Evolutionary conservation across 306 rosid species (phyloP), one percentile per base, ranked within the genome.

Genomic region (Dicorynia guianensis): DNA sequence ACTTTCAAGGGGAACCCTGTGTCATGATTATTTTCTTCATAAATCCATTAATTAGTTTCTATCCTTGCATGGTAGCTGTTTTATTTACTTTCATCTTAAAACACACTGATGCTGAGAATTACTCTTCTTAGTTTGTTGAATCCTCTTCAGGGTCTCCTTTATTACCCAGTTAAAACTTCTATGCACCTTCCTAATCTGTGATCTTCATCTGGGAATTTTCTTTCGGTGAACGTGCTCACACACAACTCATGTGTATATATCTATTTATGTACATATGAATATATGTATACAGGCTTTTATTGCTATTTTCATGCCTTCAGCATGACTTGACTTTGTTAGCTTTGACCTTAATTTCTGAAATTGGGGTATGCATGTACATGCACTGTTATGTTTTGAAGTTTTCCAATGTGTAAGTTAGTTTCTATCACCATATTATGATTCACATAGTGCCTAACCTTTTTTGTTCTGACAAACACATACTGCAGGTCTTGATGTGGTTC

Each of bases 401-500:
- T 44, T 46, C 30, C 14, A 8, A 13, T 13, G 14, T 11, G 35
- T 66, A 63, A 49, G 11, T 39, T 60, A 50, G 30, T 35, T 18
- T 12, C 7, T 10, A 66, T 72, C n/a, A 52, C n/a, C 30, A 11
- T 59, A 30, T 14, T 56, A 36, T 63, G 25, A 18, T 69, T 46
- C 33, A 17, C 43, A 50, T 14, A 9, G 8, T 61, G 15, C 58
- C 56, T 71, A 36, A 65, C 38, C 39, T 14, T 69, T 69, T 42
- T 19, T 47, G 54, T 20, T 59, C 65, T 17, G 13, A 19, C 55
- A 39, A 63, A 67, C 58, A 34, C 63, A 59, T 59, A 59, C 86
- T 71, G 77, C 84, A 92, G 98, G 99, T 79, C 98, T 96, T 63
- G 98, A 96, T n/a, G 99, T 96, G 65, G 78, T 80, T 74, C 99